phyloP scores from a whole-genome alignment of 306 rosid genomes.

The Fragaria vesca region DNA sequence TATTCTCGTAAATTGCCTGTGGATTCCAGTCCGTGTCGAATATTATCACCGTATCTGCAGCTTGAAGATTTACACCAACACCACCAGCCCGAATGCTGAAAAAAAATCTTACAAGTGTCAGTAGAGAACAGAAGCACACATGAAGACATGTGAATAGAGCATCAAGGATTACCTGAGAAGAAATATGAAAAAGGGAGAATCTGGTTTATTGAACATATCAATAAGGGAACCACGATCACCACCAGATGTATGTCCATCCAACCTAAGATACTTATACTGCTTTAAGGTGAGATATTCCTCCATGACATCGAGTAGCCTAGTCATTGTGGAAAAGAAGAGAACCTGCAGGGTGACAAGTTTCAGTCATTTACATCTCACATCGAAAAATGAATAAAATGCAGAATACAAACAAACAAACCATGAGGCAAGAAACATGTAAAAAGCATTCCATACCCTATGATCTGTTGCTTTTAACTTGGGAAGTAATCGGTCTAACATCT shows the following conservation, averaged over 20 bases:
- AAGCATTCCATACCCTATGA: constrained; percentile 74
- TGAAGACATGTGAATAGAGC: constrained; percentile 10
- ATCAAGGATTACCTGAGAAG: constrained; percentile 70
- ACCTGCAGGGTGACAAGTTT: constrained; percentile 49
- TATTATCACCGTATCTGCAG: constrained; percentile 97
- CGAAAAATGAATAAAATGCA: neutral
- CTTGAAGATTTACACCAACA: constrained; percentile 99
- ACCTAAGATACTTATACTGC: constrained; percentile 85
- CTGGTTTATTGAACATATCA: constrained; percentile 66
- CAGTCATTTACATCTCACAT: constrained; percentile 14
- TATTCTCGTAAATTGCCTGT: constrained; percentile 56
- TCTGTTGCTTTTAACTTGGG: constrained; percentile 96
- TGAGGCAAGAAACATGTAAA: constrained; percentile 1
- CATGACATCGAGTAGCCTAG: constrained; percentile 97
- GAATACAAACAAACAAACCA: neutral
- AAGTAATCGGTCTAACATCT: constrained; percentile 92
- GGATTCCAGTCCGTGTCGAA: constrained; percentile 99
- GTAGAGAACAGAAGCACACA: neutral
- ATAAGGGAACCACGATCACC: constrained; percentile 96
- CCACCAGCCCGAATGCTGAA: constrained; percentile 98
- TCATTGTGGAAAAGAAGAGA: constrained; percentile 99
- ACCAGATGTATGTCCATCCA: constrained; percentile 99
- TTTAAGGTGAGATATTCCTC: constrained; percentile 87
- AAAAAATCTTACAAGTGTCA: constrained; percentile 27
- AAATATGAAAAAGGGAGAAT: constrained; percentile 86